A percentile compares a stretch with the other conserved stretches of the same genome.
phyloP scores from a whole-genome alignment of 345 rosid species.

The Geranium brycei region DNA sequence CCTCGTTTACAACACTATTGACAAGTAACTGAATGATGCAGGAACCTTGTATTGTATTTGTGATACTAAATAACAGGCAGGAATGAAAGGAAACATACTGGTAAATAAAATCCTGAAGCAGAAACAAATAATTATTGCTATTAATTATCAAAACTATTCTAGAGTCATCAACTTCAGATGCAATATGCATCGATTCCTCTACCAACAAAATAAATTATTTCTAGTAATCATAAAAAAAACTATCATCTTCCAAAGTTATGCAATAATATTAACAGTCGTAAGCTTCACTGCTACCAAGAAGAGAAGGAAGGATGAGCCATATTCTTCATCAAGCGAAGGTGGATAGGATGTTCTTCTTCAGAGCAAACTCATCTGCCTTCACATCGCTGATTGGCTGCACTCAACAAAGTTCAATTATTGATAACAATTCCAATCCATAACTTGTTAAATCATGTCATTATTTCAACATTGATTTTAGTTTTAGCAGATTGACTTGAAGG shows the following conservation, averaged over 20 bases:
- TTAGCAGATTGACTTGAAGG: too few relatives aligned
- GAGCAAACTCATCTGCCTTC: constrained; percentile 71
- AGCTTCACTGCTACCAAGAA: background rate
- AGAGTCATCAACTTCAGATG: too few relatives aligned
- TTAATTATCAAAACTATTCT: background rate
- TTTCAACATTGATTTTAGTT: too few relatives aligned
- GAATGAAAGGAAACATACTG: too few relatives aligned
- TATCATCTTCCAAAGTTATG: background rate
- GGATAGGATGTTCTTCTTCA: constrained; percentile 65
- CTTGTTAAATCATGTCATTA: too few relatives aligned
- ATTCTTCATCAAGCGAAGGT: constrained; percentile 11
- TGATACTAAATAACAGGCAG: too few relatives aligned
- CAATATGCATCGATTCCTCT: too few relatives aligned
- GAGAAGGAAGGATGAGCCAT: background rate
- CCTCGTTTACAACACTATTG: too few relatives aligned
- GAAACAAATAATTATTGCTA: background rate
- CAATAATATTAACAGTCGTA: background rate
- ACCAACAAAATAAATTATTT: too few relatives aligned
- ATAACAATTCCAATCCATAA: background rate
- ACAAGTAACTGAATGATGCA: too few relatives aligned
- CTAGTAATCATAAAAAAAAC: too few relatives aligned
- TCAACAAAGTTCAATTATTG: background rate
- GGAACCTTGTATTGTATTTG: too few relatives aligned
- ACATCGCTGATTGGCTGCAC: constrained; percentile 67
- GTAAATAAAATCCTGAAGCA: background rate